Evolutionary conservation across 108 stramenopile species (phyloP).

Genomic region (Nitzschia sp.): DNA sequence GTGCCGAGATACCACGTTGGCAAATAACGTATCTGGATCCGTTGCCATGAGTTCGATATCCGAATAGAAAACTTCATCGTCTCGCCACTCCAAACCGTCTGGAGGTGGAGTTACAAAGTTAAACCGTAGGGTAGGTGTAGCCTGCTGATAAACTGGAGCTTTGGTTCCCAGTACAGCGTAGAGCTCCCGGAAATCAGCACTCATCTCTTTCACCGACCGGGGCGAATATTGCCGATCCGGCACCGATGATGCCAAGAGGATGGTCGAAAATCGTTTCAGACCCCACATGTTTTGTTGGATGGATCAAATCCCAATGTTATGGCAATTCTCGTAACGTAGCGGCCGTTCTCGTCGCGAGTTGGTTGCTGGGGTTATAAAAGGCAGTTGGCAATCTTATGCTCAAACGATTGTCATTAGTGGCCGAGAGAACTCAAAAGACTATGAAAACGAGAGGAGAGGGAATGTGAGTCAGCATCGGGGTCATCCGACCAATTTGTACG

Average conservation of each 20-base stretch:
- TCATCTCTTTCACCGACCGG: conserved; percentile 10
- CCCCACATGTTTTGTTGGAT: conserved; percentile 26
- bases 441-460: no score
- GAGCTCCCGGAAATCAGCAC: conserved; percentile 9
- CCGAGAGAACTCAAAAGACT: no score
- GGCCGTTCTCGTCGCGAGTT: neutral
- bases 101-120: conserved; percentile 35
- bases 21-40: neutral
- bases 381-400: no score
- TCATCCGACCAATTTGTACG: no score
- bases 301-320: neutral
- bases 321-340: neutral
- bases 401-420: no score
- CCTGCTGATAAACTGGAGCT: conserved; percentile 23
- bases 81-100: conserved; percentile 11
- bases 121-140: conserved; percentile 33
- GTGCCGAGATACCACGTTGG: conserved; percentile 18
- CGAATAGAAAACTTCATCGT: conserved; percentile 13
- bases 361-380: no score
- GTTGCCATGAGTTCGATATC: conserved; percentile 22
- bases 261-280: conserved; percentile 2
- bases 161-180: conserved; percentile 24
- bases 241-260: conserved; percentile 13
- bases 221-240: conserved; percentile 13
- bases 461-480: no score